These are phyloP conservation scores for Cephalotrichum gorgonifer DNA, from an alignment of 2,329 filamentous ascomycete genomes.

Conservation along the genomic window DNA sequence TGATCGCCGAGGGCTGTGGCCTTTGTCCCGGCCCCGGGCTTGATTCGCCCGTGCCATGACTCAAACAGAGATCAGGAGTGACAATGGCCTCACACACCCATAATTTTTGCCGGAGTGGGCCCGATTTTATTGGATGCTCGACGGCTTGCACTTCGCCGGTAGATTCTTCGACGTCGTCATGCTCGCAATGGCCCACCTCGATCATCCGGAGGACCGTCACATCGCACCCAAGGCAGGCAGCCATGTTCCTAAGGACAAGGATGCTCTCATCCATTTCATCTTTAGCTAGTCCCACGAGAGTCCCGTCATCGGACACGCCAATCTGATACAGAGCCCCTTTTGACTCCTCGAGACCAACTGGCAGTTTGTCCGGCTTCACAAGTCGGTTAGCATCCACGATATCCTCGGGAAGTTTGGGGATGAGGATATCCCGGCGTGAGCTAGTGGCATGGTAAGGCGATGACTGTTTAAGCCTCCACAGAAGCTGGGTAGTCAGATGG, in stretches of 20 bases:
- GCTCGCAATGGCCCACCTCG: conserved; percentile 76
- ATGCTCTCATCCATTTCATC: conserved; percentile 92
- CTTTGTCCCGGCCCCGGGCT: neutral
- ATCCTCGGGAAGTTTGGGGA: conserved; percentile 65
- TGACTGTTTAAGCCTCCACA: conserved; percentile 93
- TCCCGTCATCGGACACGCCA: conserved; percentile 89
- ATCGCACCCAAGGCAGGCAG: conserved; percentile 77
- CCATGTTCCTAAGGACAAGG: conserved; percentile 78
- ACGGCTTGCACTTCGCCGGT: conserved; percentile 2
- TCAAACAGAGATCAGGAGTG: conserved; percentile 54
- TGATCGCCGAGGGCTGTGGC: neutral
- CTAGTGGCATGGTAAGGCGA: conserved; percentile 81
- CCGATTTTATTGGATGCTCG: neutral
- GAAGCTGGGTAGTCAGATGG: conserved; percentile 84
- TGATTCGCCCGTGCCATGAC: neutral
- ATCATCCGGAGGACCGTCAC: conserved; percentile 76
- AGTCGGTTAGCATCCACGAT: conserved; percentile 33
- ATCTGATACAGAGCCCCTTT: conserved; percentile 93
- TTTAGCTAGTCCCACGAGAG: conserved; percentile 74
- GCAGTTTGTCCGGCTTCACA: conserved; percentile 42
- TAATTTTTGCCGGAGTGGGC: conserved; percentile 41
- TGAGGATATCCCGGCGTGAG: conserved; percentile 59
- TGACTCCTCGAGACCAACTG: conserved; percentile 83
- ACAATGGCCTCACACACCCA: conserved; percentile 88
- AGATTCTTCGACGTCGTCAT: conserved; percentile 36